phyloP scores from a whole-genome alignment of 805 yeast species.

The Ogataea nitratoaversa region DNA sequence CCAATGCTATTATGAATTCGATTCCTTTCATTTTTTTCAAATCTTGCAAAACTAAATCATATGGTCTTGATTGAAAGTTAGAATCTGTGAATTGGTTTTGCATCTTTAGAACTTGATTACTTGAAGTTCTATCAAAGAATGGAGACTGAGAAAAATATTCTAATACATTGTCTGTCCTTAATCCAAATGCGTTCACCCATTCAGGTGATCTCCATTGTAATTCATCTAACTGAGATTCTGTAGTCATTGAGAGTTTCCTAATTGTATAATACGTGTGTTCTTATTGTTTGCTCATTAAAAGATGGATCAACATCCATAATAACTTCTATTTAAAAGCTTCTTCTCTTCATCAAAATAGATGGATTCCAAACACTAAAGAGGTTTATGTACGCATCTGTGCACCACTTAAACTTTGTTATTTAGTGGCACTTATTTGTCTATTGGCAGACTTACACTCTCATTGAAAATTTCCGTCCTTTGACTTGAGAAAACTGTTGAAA shows the following conservation, averaged over 20 bases:
- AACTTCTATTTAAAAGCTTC: too few relatives aligned
- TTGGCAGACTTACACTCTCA: not conserved
- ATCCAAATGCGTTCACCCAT: slow-evolving; percentile 88
- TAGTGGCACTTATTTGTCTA: not conserved
- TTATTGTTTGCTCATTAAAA: too few relatives aligned
- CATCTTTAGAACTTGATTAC: slow-evolving; percentile 93
- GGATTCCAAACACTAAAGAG: too few relatives aligned
- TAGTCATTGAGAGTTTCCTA: slow-evolving; percentile 7
- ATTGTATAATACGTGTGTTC: not conserved
- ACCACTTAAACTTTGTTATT: not conserved
- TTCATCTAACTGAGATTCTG: slow-evolving; percentile 60
- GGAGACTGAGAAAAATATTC: slow-evolving; percentile 95
- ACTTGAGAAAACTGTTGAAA: not conserved
- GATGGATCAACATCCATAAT: too few relatives aligned
- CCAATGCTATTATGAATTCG: slow-evolving; percentile 73
- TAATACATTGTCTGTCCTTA: slow-evolving; percentile 82
- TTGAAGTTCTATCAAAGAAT: slow-evolving; percentile 88
- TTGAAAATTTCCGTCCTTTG: not conserved
- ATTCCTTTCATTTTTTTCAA: slow-evolving; percentile 76
- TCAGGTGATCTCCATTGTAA: slow-evolving; percentile 97
- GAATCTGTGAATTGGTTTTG: slow-evolving; percentile 76
- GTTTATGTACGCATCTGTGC: not conserved
- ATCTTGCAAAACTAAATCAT: slow-evolving; percentile 38
- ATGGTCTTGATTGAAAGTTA: slow-evolving; percentile 32
- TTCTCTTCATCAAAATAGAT: too few relatives aligned